Percentiles rank a stretch among this genome's conserved stretches.
These are phyloP conservation scores for Coleophoma cylindrospora DNA, from an alignment of 2,329 filamentous ascomycete species.

Conservation along the genomic window DNA sequence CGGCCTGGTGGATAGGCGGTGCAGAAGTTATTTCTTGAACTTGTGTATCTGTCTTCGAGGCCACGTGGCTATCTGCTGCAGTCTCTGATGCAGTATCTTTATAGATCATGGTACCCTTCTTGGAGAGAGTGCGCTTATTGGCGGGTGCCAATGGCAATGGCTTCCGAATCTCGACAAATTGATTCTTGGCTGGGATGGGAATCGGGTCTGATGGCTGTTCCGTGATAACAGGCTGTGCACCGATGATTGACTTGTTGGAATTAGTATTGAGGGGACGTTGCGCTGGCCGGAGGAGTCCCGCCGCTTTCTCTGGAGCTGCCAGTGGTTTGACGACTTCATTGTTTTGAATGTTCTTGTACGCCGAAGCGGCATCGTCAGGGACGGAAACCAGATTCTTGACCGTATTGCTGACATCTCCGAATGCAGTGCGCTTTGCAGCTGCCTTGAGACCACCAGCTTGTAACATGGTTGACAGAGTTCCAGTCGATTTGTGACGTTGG, in stretches of 20 bases:
- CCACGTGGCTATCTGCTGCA: slow-evolving; percentile 1
- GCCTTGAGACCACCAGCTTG: slow-evolving; percentile 54
- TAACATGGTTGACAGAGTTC: slow-evolving; percentile 48
- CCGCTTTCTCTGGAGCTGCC: slow-evolving; percentile 32
- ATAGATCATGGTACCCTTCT: slow-evolving; percentile 48
- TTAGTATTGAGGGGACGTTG: slow-evolving; percentile 44
- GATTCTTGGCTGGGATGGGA: slow-evolving; percentile 22
- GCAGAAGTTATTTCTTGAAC: slow-evolving; percentile 19
- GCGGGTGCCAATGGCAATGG: slow-evolving; percentile 26
- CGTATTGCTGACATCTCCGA: slow-evolving; percentile 78
- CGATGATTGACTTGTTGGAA: slow-evolving; percentile 8
- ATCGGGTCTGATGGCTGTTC: slow-evolving; percentile 6
- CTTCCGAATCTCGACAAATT: slow-evolving; percentile 18
- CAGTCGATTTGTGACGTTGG: slow-evolving; percentile 76
- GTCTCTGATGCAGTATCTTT: slow-evolving; percentile 39
- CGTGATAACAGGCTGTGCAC: slow-evolving; percentile 3
- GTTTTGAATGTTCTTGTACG: slow-evolving; percentile 33
- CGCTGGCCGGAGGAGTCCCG: slow-evolving; percentile 50
- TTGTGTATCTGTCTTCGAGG: slow-evolving; percentile 16
- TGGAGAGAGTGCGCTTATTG: slow-evolving; percentile 41
- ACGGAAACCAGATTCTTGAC: slow-evolving; percentile 29
- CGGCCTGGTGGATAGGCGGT: slow-evolving; percentile 21
- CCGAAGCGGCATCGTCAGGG: slow-evolving; percentile 52
- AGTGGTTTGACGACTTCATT: slow-evolving; percentile 21
- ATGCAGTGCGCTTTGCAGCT: slow-evolving; percentile 69